Evolutionary conservation across 257 asterid genomes (phyloP).

Genomic region (Solanum chmielewskii): DNA sequence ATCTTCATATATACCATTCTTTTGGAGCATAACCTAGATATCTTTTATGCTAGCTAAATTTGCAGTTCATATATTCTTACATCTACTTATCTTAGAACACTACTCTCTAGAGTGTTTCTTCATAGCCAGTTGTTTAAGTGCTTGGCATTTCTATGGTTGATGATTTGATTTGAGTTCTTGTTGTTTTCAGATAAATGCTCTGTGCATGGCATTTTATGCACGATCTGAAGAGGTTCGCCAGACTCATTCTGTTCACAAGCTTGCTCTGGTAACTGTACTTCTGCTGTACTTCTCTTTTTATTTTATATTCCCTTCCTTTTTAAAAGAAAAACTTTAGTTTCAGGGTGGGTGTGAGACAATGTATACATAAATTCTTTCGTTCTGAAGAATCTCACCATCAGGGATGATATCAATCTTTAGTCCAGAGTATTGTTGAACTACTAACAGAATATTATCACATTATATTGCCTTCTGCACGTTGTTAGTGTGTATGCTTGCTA

Average conservation of each 20-base stretch:
- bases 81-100: background rate
- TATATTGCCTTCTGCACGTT: background rate
- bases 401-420: background rate
- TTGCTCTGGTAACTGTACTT: conserved; percentile 58
- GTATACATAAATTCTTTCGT: background rate
- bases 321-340: background rate
- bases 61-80: background rate
- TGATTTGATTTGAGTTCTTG: background rate
- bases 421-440: background rate
- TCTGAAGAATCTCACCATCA: background rate
- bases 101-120: background rate
- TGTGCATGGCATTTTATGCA: conserved; percentile 99
- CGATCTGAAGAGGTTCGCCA: conserved; percentile 97
- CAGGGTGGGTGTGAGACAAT: background rate
- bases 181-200: conserved; percentile 66
- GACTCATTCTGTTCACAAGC: conserved; percentile 94
- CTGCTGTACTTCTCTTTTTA: conserved; percentile 4
- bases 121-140: background rate
- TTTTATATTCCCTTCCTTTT: background rate
- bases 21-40: background rate
- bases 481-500: background rate
- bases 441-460: background rate
- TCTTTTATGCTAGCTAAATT: background rate
- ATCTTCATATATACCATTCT: background rate
- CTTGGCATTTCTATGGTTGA: background rate